These are phyloP conservation scores for Vaccinium myrtillus DNA, from an alignment of 148 eudicot genomes.

Conservation along the genomic window DNA sequence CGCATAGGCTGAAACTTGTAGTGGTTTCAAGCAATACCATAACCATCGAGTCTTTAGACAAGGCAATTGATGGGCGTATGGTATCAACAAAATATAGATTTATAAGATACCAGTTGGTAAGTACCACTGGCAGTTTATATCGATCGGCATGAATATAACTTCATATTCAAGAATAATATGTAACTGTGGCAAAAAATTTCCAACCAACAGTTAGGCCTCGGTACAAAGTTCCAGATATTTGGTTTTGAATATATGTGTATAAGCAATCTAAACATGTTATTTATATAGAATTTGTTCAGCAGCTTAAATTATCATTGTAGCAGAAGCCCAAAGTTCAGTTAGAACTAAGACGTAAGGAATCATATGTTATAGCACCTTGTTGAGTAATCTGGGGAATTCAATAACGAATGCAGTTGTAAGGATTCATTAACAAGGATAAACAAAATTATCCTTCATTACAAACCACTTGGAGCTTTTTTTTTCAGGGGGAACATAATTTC, in stretches of 20 bases:
- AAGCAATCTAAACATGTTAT: neutral
- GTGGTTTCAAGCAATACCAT: neutral
- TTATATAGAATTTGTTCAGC: neutral
- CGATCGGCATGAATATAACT: neutral
- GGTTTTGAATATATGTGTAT: neutral
- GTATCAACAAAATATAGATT: neutral
- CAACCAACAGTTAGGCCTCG: neutral
- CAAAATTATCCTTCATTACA: neutral
- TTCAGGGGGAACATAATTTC: neutral
- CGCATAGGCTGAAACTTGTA: neutral
- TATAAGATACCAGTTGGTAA: neutral
- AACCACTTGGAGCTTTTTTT: neutral
- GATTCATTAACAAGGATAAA: neutral
- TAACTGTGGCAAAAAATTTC: neutral
- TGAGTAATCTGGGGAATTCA: neutral
- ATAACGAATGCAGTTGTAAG: neutral
- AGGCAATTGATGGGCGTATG: neutral
- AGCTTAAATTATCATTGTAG: neutral
- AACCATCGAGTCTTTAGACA: neutral
- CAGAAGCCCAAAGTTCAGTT: neutral
- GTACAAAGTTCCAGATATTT: neutral
- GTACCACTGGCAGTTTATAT: neutral
- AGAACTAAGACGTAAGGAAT: neutral
- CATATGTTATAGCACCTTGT: neutral
- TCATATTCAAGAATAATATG: neutral